These are phyloP conservation scores for Ormosia emarginata DNA, from an alignment of 306 rosid species.

Conservation along the genomic window DNA sequence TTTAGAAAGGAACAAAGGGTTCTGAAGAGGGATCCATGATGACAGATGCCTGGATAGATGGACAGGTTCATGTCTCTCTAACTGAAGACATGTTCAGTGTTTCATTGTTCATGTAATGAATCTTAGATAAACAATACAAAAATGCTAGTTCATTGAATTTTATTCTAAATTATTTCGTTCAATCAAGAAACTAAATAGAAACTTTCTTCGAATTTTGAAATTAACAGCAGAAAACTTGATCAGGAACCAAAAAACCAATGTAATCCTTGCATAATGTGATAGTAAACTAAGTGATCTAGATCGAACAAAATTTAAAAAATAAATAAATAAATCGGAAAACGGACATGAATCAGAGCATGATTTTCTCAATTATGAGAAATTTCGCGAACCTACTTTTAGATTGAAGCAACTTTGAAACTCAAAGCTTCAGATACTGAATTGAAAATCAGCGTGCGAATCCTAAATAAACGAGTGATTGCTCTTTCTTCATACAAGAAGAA, in stretches of 20 bases:
- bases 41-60: neutral
- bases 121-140: conserved; percentile 6
- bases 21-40: conserved; percentile 17
- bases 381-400: neutral
- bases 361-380: neutral
- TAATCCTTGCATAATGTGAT: neutral
- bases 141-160: conserved; percentile 19
- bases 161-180: neutral
- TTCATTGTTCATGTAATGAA: conserved; percentile 20
- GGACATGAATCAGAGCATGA: neutral
- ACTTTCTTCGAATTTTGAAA: neutral
- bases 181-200: too few species aligned
- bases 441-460: neutral
- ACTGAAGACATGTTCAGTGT: conserved; percentile 40
- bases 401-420: neutral
- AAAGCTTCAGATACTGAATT: neutral
- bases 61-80: conserved; percentile 35
- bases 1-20: conserved; percentile 18
- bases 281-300: conserved; percentile 9
- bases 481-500: neutral
- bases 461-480: neutral
- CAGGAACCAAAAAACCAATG: neutral
- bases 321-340: neutral
- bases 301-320: neutral
- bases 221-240: neutral